Evolutionary conservation across 306 rosid genomes (phyloP).

Genomic region (Vicia villosa): DNA sequence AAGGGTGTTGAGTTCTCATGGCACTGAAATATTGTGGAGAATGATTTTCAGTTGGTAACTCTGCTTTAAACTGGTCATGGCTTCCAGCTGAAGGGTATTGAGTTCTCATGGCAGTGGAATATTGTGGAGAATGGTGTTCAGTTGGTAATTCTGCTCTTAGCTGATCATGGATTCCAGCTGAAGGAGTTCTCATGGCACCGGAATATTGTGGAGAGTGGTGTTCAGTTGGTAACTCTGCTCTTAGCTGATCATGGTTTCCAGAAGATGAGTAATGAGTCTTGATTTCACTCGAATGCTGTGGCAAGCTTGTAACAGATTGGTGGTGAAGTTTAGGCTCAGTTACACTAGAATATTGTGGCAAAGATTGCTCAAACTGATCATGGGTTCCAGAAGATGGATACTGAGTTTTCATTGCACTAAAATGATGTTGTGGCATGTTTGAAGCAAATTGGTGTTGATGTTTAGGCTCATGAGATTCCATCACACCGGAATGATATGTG

Average conservation of each 20-base stretch:
- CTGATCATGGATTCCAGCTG: constrained; percentile 23
- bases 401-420: too few relatives aligned
- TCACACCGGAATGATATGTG: not conserved
- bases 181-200: constrained; percentile 32
- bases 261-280: constrained; percentile 8
- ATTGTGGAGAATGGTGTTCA: constrained; percentile 12
- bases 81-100: constrained; percentile 26
- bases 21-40: constrained; percentile 17
- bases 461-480: not conserved
- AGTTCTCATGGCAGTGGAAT: constrained; percentile 19
- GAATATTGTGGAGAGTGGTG: constrained; percentile 10
- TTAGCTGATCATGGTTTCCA: constrained; percentile 35
- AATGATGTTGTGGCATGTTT: not conserved
- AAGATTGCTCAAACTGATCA: not conserved
- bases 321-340: not conserved
- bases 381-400: too few relatives aligned
- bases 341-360: not conserved
- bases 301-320: constrained; percentile 22
- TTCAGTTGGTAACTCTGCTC: not conserved
- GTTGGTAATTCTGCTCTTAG: constrained; percentile 6
- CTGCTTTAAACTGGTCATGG: constrained; percentile 29
- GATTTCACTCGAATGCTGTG: not conserved
- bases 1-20: constrained; percentile 31
- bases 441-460: not conserved
- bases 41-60: not conserved